Conservation (phyloP, 2,329 filamentous ascomycete genomes). For the Botrytis paeoniae region DNA sequence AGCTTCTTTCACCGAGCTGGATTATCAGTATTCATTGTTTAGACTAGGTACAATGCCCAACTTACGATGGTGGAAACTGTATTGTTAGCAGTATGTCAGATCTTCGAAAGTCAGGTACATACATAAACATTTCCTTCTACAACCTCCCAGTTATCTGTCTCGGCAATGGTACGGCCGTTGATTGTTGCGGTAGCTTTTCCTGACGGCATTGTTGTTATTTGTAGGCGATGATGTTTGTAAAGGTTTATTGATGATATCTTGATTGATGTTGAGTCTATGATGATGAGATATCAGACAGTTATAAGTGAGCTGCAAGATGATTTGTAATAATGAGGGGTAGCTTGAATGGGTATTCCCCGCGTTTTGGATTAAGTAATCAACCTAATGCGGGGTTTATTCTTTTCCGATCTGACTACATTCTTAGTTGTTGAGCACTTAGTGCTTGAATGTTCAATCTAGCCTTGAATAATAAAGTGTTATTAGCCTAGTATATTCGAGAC, state of each 20-base stretch:
- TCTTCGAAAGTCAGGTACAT: constrained; percentile 25
- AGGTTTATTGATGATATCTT: background rate
- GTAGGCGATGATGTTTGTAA: background rate
- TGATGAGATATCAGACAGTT: background rate
- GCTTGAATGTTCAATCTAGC: background rate
- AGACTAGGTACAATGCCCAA: background rate
- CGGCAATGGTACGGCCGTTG: constrained; percentile 45
- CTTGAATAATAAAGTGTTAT: background rate
- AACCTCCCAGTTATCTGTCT: constrained; percentile 45
- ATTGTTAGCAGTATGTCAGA: constrained; percentile 19
- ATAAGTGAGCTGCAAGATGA: background rate
- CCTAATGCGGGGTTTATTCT: background rate
- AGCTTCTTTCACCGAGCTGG: constrained; percentile 40
- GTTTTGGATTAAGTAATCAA: constrained; percentile 1
- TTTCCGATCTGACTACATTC: background rate
- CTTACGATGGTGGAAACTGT: constrained; percentile 40
- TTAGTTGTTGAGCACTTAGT: background rate
- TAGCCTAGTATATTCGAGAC: background rate
- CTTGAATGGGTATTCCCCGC: background rate
- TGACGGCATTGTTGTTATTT: constrained; percentile 24
- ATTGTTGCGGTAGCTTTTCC: constrained; percentile 41
- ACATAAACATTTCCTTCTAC: constrained; percentile 51
- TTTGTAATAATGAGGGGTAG: constrained; percentile 19
- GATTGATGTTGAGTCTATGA: background rate
- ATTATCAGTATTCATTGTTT: background rate